Evolutionary conservation across 306 rosid genomes (phyloP), one percentile per base, ranked within the genome.

Genomic region (Citrullus colocynthis): DNA sequence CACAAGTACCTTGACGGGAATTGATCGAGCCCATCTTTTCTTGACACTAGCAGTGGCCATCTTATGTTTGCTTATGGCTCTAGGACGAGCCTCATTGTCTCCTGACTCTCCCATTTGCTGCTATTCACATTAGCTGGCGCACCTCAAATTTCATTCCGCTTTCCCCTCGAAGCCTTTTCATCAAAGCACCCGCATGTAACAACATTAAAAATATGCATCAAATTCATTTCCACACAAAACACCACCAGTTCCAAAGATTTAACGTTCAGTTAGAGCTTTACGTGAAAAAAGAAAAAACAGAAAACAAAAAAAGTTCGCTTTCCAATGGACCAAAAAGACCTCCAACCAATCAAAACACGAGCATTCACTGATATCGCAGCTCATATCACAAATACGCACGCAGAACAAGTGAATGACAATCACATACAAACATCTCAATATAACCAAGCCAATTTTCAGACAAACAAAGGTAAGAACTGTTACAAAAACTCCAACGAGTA

Each of bases 91-190:
- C 74, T 79, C 58, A 21, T 80, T 86, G 64, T 79, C 83, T 59
- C 87, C 81, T 34, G 81, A 78, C 79, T 88, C 85, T 72, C 80
- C 87, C 93, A 86, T 87, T 41, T 80, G 81, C 73, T 57, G 61
- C 83, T 24, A 42, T 30, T 20, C 59, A 64, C 42, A 69, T 48
- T n/a, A 69, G 20, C n/a, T 42, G 36, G 18, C 75, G n/a, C 21
- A 14, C 75, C 34, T 44, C 57, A 21, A 69, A 67, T 42, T 67
- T n/a, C 28, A 67, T 67, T 67, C 74, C 52, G 3, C 17, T 39
- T n/a, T 7, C 52, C 74, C 17, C 32, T 41, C 30, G 30, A 67
- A 69, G 74, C 75, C 37, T 69, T 34, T 21, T 69, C 75, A 67
- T 67, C 16, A 42, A 21, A 67, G 13, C 11, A n/a, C 16, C 74